Evolutionary conservation across 345 rosid species (phyloP).

Genomic region (Leavenworthia alabamica): DNA sequence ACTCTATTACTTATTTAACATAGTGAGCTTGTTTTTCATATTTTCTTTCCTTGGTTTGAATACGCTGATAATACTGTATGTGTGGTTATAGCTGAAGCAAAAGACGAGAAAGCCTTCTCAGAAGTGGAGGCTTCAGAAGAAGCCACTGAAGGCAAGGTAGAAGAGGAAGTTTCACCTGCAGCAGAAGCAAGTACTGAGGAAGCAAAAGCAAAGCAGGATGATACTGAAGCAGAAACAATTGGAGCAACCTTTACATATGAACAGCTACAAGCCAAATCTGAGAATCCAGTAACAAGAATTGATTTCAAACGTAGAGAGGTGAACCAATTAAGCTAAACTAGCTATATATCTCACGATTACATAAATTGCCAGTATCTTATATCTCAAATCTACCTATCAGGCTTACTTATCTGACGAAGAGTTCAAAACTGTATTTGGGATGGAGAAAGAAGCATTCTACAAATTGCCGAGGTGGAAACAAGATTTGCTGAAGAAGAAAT

Average conservation of each 20-base stretch:
- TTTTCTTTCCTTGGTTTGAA: neutral
- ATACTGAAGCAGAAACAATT: constrained; percentile 28
- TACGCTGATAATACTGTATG: neutral
- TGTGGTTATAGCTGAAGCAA: constrained; percentile 36
- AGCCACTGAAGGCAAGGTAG: constrained; percentile 39
- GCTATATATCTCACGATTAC: neutral
- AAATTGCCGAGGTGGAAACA: constrained; percentile 90
- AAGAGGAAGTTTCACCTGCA: constrained; percentile 34
- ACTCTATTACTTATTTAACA: neutral
- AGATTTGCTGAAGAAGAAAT: constrained; percentile 74
- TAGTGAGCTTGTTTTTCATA: neutral
- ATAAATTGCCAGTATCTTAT: neutral
- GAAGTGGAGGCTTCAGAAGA: constrained; percentile 49
- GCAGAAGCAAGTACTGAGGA: constrained; percentile 44
- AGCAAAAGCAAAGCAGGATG: constrained; percentile 44
- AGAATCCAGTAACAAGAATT: constrained; percentile 72
- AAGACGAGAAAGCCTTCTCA: constrained; percentile 39
- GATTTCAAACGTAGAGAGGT: constrained; percentile 93
- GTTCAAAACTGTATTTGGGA: constrained; percentile 58
- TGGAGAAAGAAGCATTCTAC: constrained; percentile 62
- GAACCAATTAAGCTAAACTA: neutral
- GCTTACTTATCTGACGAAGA: constrained; percentile 73
- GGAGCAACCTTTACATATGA: constrained; percentile 56
- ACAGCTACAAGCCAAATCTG: constrained; percentile 71
- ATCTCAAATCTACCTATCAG: constrained; percentile 29